Percentiles rank a stretch among this genome's conserved stretches.
Evolutionary conservation across 805 yeast species (phyloP).

Genomic region (Cyberlindnera veronae): DNA sequence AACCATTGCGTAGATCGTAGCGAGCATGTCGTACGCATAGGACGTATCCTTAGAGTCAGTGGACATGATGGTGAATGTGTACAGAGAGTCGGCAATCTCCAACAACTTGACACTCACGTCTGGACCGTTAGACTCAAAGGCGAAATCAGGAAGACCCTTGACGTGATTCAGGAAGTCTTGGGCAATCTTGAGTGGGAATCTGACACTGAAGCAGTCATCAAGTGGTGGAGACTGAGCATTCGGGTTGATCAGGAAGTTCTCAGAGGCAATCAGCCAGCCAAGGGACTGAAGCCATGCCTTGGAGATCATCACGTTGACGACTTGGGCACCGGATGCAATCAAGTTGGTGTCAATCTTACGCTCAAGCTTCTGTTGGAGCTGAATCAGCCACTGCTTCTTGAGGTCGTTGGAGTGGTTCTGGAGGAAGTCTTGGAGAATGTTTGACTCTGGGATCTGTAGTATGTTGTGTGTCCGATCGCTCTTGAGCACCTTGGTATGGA

Average conservation of each 20-base stretch:
- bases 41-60: slow-evolving; percentile 11
- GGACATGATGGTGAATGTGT: slow-evolving; percentile 18
- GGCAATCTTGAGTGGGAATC: slow-evolving; percentile 24
- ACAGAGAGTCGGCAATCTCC: slow-evolving; percentile 25
- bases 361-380: slow-evolving; percentile 21
- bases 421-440: slow-evolving; percentile 16
- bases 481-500: slow-evolving; percentile 19
- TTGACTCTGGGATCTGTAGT: slow-evolving; percentile 9
- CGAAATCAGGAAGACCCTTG: slow-evolving; percentile 21
- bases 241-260: slow-evolving; percentile 18
- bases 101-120: slow-evolving; percentile 23
- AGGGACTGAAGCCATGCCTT: slow-evolving; percentile 26
- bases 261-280: slow-evolving; percentile 25
- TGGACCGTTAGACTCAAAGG: slow-evolving; percentile 26
- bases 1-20: slow-evolving; percentile 18
- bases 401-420: slow-evolving; percentile 15
- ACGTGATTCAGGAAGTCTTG: slow-evolving; percentile 19
- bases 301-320: slow-evolving; percentile 22
- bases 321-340: slow-evolving; percentile 22
- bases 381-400: slow-evolving; percentile 22
- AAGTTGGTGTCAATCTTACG: slow-evolving; percentile 10
- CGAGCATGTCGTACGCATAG: slow-evolving; percentile 20
- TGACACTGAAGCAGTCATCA: slow-evolving; percentile 19
- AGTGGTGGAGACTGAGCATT: slow-evolving; percentile 10
- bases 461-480: slow-evolving; percentile 7